phyloP scores from a whole-genome alignment of 495 filamentous ascomycete species.

The Aspergillus hancockii region DNA sequence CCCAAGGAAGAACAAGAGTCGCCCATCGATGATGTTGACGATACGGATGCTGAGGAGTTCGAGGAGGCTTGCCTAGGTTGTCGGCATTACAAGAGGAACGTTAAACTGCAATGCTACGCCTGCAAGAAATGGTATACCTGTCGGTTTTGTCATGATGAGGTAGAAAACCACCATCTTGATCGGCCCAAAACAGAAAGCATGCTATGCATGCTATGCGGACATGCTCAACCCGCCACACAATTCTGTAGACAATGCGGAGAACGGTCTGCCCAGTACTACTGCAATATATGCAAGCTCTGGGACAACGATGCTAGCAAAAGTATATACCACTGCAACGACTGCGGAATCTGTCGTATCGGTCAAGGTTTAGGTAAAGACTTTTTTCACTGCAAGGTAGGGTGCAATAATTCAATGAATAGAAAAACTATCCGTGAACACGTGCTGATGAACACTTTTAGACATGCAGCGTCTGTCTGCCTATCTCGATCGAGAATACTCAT shows the following conservation, averaged over 20 bases:
- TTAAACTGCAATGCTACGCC: constrained; percentile 88
- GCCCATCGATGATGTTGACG: constrained; percentile 44
- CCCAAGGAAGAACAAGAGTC: constrained; percentile 46
- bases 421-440: background rate
- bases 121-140: constrained; percentile 95
- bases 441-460: constrained; percentile 54
- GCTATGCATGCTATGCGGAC: constrained; percentile 95
- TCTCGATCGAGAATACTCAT: constrained; percentile 76
- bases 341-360: constrained; percentile 91
- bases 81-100: constrained; percentile 90
- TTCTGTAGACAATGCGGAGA: constrained; percentile 74
- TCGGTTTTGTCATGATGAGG: constrained; percentile 89
- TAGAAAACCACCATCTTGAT: constrained; percentile 78
- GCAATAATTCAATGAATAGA: background rate
- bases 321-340: constrained; percentile 96
- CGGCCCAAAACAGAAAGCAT: constrained; percentile 88
- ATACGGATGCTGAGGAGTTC: constrained; percentile 41
- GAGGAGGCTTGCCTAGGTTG: constrained; percentile 67
- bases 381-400: constrained; percentile 89
- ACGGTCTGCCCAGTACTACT: constrained; percentile 88
- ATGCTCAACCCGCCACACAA: constrained; percentile 79
- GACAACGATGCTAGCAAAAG: constrained; percentile 87
- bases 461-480: constrained; percentile 88
- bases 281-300: constrained; percentile 93
- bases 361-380: constrained; percentile 94